Percentiles rank a stretch among this genome's conserved stretches.
Evolutionary conservation across 176 grass and related monocot genomes (phyloP).

Genomic region (Guadua angustifolia): DNA sequence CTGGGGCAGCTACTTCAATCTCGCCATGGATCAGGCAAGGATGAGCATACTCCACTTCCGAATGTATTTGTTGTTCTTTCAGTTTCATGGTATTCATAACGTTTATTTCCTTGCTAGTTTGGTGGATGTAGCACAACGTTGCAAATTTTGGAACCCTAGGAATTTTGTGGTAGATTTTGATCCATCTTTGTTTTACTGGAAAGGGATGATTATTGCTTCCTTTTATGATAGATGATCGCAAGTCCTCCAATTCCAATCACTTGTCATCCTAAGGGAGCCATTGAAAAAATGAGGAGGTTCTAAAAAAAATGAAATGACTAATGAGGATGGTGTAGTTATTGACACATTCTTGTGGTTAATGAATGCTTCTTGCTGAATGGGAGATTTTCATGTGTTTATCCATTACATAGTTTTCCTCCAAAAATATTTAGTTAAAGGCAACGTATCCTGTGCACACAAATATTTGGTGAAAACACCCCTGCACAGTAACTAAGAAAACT

Average conservation of each 20-base stretch:
- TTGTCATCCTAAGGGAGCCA: background rate
- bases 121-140: background rate
- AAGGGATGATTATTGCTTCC: background rate
- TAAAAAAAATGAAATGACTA: background rate
- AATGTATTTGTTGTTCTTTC: constrained; percentile 5
- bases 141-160: background rate
- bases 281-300: background rate
- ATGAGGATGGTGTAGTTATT: background rate
- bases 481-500: no score
- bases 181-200: background rate
- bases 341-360: background rate
- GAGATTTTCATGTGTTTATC: background rate
- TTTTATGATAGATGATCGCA: background rate
- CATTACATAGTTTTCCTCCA: background rate
- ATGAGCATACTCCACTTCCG: constrained; percentile 29
- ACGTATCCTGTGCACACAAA: no score
- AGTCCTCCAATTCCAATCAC: background rate
- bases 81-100: background rate
- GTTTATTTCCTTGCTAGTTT: constrained; percentile 8
- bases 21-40: constrained; percentile 83
- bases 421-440: no score
- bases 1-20: constrained; percentile 58
- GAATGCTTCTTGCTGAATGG: background rate
- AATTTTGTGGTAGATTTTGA: background rate
- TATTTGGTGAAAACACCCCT: no score